Evolutionary conservation across 176 grass and related monocot genomes (phyloP).

Genomic region (Canna indica): DNA sequence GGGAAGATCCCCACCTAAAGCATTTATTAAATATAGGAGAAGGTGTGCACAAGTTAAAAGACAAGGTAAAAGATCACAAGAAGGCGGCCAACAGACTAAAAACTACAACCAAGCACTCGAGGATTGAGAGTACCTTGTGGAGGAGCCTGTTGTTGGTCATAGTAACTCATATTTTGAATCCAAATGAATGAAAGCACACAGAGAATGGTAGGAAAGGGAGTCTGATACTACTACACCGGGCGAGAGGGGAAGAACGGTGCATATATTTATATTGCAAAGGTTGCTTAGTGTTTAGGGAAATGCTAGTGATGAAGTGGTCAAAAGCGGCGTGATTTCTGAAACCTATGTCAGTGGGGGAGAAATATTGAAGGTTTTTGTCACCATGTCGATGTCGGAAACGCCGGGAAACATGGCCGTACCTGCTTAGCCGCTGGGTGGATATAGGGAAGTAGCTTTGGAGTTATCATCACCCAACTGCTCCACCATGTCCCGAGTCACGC

Average conservation of each 20-base stretch:
- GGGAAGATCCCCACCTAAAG: too few species aligned
- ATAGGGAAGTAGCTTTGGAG: not conserved
- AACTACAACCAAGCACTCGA: too few species aligned
- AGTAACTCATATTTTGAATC: not conserved
- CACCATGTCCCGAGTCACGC: not conserved
- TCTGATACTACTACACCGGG: not conserved
- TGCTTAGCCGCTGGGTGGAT: not conserved
- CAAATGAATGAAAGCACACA: not conserved
- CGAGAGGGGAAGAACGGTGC: not conserved
- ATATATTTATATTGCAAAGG: not conserved
- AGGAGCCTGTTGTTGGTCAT: not conserved
- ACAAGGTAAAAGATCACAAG: too few species aligned
- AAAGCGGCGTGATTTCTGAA: not conserved
- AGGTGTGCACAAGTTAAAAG: too few species aligned
- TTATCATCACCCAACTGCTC: not conserved
- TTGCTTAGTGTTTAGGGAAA: not conserved
- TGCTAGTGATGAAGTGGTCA: not conserved
- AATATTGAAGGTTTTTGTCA: not conserved
- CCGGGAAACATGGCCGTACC: not conserved
- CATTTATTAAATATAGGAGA: too few species aligned
- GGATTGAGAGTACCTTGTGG: constrained; percentile 10
- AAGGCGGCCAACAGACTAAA: too few species aligned
- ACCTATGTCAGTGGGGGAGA: not conserved
- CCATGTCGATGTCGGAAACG: not conserved
- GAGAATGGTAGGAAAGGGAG: not conserved